Evolutionary conservation across 768 basidiomycete species (phyloP).

Genomic region (Mycena galericulata): DNA sequence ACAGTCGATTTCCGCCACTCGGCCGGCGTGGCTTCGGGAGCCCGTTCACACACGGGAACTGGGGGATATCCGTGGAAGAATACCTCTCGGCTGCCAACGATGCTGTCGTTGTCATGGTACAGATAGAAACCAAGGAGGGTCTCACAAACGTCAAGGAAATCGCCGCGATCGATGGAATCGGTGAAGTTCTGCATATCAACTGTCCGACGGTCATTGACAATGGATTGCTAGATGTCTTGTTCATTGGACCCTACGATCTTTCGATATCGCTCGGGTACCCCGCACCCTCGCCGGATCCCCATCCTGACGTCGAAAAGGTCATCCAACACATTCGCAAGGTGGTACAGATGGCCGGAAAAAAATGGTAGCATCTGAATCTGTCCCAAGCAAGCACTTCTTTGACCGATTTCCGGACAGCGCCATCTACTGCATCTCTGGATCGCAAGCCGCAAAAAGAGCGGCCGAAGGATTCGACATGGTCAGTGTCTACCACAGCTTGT

Average conservation of each 20-base stretch:
- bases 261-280: slow-evolving; percentile 72
- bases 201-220: not conserved
- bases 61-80: slow-evolving; percentile 64
- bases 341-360: slow-evolving; percentile 68
- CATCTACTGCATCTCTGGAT: slow-evolving; percentile 60
- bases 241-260: slow-evolving; percentile 78
- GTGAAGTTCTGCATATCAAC: slow-evolving; percentile 45
- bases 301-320: slow-evolving; percentile 70
- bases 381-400: not conserved
- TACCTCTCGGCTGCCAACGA: slow-evolving; percentile 70
- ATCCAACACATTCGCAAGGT: slow-evolving; percentile 66
- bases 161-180: slow-evolving; percentile 70
- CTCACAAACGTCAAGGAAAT: slow-evolving; percentile 72
- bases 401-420: slow-evolving; percentile 48
- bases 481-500: slow-evolving; percentile 16
- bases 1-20: slow-evolving; percentile 70
- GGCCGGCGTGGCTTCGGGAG: slow-evolving; percentile 77
- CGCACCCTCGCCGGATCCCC: slow-evolving; percentile 71
- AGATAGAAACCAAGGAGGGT: slow-evolving; percentile 74
- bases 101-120: slow-evolving; percentile 66
- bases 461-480: slow-evolving; percentile 67
- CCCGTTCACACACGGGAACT: slow-evolving; percentile 69
- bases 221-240: slow-evolving; percentile 57
- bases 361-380: slow-evolving; percentile 66
- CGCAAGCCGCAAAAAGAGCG: slow-evolving; percentile 56